A percentile compares a stretch with the other conserved stretches of the same genome.
Conservation (phyloP, 148 eudicot genomes). For the Beta vulgaris region DNA sequence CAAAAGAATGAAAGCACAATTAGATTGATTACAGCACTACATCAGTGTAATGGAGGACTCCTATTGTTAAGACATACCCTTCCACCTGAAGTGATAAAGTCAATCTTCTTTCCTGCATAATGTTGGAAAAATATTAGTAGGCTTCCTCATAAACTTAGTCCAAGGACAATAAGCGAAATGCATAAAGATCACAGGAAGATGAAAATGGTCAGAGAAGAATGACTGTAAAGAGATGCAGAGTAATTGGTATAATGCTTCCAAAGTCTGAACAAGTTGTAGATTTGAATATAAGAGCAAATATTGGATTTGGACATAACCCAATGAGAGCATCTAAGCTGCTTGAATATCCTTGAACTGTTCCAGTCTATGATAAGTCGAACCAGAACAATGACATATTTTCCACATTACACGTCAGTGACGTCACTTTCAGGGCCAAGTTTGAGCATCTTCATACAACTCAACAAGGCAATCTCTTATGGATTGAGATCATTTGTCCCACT, state of each 20-base stretch:
- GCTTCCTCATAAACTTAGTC: neutral
- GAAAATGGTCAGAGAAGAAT: neutral
- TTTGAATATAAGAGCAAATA: neutral
- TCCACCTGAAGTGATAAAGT: constrained; percentile 80
- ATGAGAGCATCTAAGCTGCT: neutral
- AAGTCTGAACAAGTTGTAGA: neutral
- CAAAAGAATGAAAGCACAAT: constrained; percentile 16
- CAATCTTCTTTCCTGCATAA: constrained; percentile 78
- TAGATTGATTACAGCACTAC: neutral
- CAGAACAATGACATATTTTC: neutral
- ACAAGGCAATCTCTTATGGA: neutral
- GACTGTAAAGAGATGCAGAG: neutral
- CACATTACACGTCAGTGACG: too few species aligned
- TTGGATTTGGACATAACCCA: neutral
- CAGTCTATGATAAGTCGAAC: neutral
- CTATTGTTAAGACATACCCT: constrained; percentile 52
- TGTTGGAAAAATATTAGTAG: constrained; percentile 3
- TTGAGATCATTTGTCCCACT: neutral
- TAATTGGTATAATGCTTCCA: neutral
- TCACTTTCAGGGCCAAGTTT: neutral
- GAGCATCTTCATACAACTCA: constrained; percentile 4
- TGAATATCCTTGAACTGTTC: neutral
- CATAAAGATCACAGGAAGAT: neutral
- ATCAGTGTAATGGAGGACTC: neutral
- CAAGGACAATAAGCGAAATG: neutral